Evolutionary conservation across 352 stramenopile genomes (phyloP).

Genomic region (Phytophthora macrochlamydospora): DNA sequence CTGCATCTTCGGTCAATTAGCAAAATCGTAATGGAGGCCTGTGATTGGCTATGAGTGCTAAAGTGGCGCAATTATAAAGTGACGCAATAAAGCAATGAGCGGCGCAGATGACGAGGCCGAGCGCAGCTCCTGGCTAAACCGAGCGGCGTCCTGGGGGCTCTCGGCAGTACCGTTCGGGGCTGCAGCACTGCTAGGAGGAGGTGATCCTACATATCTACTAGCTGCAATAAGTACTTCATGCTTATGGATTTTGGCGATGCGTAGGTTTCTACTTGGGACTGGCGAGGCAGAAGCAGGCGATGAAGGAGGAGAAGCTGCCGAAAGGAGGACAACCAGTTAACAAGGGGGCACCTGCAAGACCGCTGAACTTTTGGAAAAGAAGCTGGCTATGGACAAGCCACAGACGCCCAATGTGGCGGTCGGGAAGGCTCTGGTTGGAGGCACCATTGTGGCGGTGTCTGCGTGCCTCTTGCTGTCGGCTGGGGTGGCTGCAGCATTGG

Average conservation of each 20-base stretch:
- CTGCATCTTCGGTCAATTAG: neutral
- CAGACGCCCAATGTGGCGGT: constrained; percentile 39
- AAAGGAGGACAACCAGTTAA: constrained; percentile 6
- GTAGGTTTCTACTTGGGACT: constrained; percentile 72
- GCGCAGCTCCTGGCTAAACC: constrained; percentile 14
- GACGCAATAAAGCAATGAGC: constrained; percentile 13
- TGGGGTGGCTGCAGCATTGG: constrained; percentile 34
- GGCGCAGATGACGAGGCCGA: constrained; percentile 8
- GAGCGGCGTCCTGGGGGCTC: constrained; percentile 18
- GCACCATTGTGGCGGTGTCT: constrained; percentile 49
- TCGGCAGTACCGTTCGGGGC: constrained; percentile 43
- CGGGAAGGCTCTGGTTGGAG: constrained; percentile 51
- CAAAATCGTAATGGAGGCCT: neutral
- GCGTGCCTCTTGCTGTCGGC: constrained; percentile 46
- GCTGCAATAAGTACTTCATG: neutral
- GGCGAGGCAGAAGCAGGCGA: constrained; percentile 43
- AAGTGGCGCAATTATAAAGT: neutral
- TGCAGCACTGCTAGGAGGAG: constrained; percentile 47
- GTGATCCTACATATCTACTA: constrained; percentile 13
- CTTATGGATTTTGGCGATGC: constrained; percentile 6
- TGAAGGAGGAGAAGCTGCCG: constrained; percentile 42
- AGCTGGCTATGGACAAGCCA: constrained; percentile 46
- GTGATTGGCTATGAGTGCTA: neutral
- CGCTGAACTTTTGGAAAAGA: constrained; percentile 44
- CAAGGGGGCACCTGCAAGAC: constrained; percentile 32